These are phyloP conservation scores for Aspergillus awamori DNA, from an alignment of 2,329 filamentous ascomycete species.

Conservation along the genomic window DNA sequence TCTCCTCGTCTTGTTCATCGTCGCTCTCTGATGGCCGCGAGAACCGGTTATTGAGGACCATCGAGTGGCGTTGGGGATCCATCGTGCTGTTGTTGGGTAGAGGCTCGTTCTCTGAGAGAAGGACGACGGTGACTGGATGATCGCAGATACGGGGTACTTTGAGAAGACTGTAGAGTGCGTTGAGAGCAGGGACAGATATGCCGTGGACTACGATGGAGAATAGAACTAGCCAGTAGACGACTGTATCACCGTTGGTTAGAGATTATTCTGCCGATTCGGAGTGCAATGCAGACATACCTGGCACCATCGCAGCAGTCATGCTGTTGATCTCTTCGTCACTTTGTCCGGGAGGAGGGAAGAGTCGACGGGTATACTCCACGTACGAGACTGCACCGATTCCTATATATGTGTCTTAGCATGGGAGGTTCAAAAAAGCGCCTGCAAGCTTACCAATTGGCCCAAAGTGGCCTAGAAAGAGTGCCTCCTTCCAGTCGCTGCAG, in stretches of 20 bases:
- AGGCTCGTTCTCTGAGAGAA: constrained; percentile 40
- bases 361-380: constrained; percentile 48
- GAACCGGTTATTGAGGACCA: constrained; percentile 42
- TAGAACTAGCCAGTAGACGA: constrained; percentile 52
- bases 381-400: constrained; percentile 51
- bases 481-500: constrained; percentile 59
- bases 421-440: neutral
- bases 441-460: constrained; percentile 44
- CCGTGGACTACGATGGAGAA: constrained; percentile 46
- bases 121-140: constrained; percentile 36
- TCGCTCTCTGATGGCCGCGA: constrained; percentile 25
- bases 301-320: constrained; percentile 44
- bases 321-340: constrained; percentile 47
- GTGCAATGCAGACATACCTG: constrained; percentile 30
- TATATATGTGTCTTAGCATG: constrained; percentile 19
- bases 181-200: constrained; percentile 41
- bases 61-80: constrained; percentile 30
- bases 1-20: constrained; percentile 6
- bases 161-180: constrained; percentile 35
- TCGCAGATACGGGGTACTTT: constrained; percentile 37
- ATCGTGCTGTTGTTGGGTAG: constrained; percentile 40
- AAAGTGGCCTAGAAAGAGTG: constrained; percentile 63
- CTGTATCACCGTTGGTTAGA: constrained; percentile 24
- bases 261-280: too few relatives aligned
- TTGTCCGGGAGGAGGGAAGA: constrained; percentile 46